Evolutionary conservation across 371 early-diverging fungal genomes (phyloP), one percentile per base, ranked within the genome.

Genomic region (Mucor velutinosus): DNA sequence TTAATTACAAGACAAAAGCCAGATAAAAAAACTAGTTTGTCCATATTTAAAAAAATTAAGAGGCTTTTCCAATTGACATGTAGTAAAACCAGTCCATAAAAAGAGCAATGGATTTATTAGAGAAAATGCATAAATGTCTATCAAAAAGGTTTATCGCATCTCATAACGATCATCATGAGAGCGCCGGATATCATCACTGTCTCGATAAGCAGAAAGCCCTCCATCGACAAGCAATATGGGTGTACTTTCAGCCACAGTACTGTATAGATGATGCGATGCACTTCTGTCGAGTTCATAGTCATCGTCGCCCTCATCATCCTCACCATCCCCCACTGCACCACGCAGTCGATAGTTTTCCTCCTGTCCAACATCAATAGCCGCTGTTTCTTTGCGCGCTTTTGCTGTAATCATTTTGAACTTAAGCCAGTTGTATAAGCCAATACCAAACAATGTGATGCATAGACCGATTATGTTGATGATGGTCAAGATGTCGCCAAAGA

Each of bases 401-500:
- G 73, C 56, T 15, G 73, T 60, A 5, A 60, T 53, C n/a, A 64
- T 33, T 1, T 72, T 76, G 33, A 83, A 68, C 65, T 84, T 83
- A 32, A 83, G 64, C 81, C 81, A 83, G 60, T 91, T 89, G 67
- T 89, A 91, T 37, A 87, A 58, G 5, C 76, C 91, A 62, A 94
- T 93, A 29, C 94, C 95, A 39, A 84, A 79, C 23, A 94, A 58
- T 7, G 92, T 88, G 21, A 92, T 80, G 60, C 89, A 76, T 64
- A 94, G 72, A 21, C 95, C 95, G n/a, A 87, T 65, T 3, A 84
- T 77, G 55, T 91, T 94, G 60, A 87, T 70, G 0, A 83, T 45
- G 1, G 92, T 91, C 67, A 93, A 79, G 11, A 75, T 66, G 69
- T 94, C 95, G n/a, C 89, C 89, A 80, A 93, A 93, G 11, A 90